These are phyloP conservation scores for Kluyveromyces marxianus DNA, from an alignment of 1,139 yeast genomes.

Conservation along the genomic window DNA sequence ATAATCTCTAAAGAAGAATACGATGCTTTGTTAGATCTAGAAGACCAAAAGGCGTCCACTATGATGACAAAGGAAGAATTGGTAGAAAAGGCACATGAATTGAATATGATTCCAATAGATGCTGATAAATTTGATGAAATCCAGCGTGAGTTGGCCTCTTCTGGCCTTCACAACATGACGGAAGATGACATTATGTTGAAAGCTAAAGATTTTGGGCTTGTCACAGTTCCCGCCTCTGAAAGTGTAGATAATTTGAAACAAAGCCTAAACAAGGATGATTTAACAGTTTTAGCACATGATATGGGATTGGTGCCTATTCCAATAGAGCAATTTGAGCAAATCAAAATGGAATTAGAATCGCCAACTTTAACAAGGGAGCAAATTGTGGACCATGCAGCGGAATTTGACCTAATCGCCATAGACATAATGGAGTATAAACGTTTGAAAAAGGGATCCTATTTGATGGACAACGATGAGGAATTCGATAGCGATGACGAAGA, in stretches of 20 bases:
- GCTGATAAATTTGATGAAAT: conserved; percentile 26
- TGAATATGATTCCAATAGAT: conserved; percentile 30
- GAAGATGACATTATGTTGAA: conserved; percentile 28
- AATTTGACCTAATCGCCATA: conserved; percentile 13
- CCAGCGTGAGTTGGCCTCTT: conserved; percentile 10
- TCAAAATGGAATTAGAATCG: conserved; percentile 19
- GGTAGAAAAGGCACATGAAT: conserved; percentile 22
- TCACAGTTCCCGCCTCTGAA: conserved; percentile 37
- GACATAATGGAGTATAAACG: conserved; percentile 12
- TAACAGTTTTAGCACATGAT: conserved; percentile 21
- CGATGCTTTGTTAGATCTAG: conserved; percentile 6
- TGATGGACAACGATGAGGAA: neutral
- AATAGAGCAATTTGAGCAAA: conserved; percentile 31
- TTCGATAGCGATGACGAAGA: conserved; percentile 6
- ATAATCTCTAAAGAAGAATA: conserved; percentile 5
- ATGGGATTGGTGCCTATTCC: conserved; percentile 40
- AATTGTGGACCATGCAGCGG: conserved; percentile 14
- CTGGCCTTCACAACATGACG: conserved; percentile 9
- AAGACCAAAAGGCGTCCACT: conserved; percentile 3
- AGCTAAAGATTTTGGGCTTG: conserved; percentile 43
- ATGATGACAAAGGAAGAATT: conserved; percentile 15
- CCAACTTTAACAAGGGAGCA: conserved; percentile 18
- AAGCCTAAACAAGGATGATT: conserved; percentile 11
- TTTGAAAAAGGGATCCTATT: conserved; percentile 6
- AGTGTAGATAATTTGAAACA: conserved; percentile 14